phyloP scores from a whole-genome alignment of 2,329 filamentous ascomycete genomes.

The Penicillium hordei region DNA sequence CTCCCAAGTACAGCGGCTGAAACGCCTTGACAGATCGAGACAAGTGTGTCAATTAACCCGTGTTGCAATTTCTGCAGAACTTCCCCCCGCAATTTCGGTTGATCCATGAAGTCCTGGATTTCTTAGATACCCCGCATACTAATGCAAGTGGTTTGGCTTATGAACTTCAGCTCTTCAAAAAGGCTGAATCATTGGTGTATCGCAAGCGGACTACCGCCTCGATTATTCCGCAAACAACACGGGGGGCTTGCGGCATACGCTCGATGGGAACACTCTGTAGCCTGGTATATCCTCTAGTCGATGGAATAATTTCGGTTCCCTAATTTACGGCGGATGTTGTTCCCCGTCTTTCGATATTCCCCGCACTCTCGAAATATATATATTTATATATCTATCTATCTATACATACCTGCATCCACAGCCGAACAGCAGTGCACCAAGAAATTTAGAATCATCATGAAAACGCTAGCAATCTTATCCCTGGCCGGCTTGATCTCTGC shows the following conservation, averaged over 20 bases:
- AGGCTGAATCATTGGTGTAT: neutral
- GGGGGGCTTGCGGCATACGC: neutral
- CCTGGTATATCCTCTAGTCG: neutral
- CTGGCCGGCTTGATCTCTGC: conserved; percentile 23
- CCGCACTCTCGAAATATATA: neutral
- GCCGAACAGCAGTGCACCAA: neutral
- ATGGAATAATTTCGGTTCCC: conserved; percentile 4
- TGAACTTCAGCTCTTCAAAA: neutral
- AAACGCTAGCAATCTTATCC: conserved; percentile 15
- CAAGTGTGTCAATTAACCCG: neutral
- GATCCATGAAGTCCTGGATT: neutral
- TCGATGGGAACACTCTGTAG: neutral
- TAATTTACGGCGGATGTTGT: conserved; percentile 4
- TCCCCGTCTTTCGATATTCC: neutral
- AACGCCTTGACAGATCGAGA: conserved; percentile 11
- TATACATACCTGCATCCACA: too few relatives aligned
- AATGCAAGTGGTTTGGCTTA: neutral
- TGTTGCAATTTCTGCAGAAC: neutral
- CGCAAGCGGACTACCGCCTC: conserved; percentile 2
- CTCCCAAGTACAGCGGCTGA: neutral
- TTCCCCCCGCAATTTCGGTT: neutral
- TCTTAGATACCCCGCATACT: neutral
- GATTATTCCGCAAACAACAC: conserved; percentile 21
- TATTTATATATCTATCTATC: too few relatives aligned
- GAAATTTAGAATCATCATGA: conserved; percentile 17